Percentiles rank a stretch among this genome's conserved stretches.
Evolutionary conservation across 2,329 filamentous ascomycete genomes (phyloP).

Genomic region (Coniella vitis): DNA sequence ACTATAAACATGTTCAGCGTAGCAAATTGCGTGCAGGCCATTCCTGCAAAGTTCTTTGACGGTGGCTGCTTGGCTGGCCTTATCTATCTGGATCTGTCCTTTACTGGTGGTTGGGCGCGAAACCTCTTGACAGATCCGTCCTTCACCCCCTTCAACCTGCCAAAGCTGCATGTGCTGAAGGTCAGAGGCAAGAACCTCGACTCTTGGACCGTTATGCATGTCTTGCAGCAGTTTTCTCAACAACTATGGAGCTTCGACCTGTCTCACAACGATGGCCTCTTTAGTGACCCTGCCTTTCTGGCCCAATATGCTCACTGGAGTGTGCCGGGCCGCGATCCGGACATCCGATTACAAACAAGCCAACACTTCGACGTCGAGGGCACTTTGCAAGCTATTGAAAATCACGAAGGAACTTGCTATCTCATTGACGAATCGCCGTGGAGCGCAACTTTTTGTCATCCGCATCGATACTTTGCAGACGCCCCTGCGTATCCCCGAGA

Average conservation of each 20-base stretch:
- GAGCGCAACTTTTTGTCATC: conserved; percentile 38
- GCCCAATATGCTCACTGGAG: conserved; percentile 27
- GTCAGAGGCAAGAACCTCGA: conserved; percentile 40
- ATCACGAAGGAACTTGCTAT: conserved; percentile 30
- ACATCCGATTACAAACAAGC: conserved; percentile 27
- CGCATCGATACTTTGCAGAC: conserved; percentile 42
- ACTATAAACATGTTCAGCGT: conserved; percentile 39
- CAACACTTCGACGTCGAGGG: conserved; percentile 40
- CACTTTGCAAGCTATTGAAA: conserved; percentile 25
- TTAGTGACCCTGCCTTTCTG: conserved; percentile 39
- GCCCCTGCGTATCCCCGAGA: conserved; percentile 33
- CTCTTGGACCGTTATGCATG: conserved; percentile 27
- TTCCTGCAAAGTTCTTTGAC: conserved; percentile 35
- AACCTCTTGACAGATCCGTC: conserved; percentile 25
- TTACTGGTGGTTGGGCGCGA: conserved; percentile 35
- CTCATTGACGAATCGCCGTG: conserved; percentile 40
- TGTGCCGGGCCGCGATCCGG: conserved; percentile 23
- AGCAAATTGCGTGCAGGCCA: conserved; percentile 30
- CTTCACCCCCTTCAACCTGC: conserved; percentile 30
- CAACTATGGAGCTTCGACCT: conserved; percentile 54
- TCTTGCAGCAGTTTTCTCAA: conserved; percentile 28
- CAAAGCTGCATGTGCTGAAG: conserved; percentile 46
- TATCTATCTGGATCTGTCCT: conserved; percentile 48
- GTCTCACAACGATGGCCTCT: conserved; percentile 34
- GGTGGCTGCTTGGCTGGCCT: conserved; percentile 31